These are phyloP conservation scores for Tylopilus sp. DNA, from an alignment of 768 basidiomycete species.

Conservation along the genomic window DNA sequence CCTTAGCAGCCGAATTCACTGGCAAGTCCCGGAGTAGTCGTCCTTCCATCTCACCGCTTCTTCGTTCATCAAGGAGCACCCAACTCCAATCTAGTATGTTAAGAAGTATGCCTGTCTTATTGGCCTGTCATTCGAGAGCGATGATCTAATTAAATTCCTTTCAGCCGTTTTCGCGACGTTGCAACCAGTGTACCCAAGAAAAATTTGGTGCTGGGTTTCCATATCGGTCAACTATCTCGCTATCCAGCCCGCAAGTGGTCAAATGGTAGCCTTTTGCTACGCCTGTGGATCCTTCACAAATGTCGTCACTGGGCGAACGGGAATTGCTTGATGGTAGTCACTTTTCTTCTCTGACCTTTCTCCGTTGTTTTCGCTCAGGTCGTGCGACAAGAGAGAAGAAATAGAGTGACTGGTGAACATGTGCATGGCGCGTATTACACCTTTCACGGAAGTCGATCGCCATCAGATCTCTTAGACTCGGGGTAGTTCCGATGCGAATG, in stretches of 20 bases:
- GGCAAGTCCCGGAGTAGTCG: too few species aligned
- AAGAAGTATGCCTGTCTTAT: conserved; percentile 23
- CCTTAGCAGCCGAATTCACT: too few species aligned
- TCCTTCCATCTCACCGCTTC: conserved; percentile 13
- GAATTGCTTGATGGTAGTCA: conserved; percentile 13
- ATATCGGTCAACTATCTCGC: conserved; percentile 7
- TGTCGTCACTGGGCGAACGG: conserved; percentile 5
- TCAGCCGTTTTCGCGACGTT: conserved; percentile 5
- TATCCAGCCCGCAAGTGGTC: conserved; percentile 19
- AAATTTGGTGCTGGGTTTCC: conserved; percentile 3
- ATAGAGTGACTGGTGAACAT: conserved; percentile 20
- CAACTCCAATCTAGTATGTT: conserved; percentile 19
- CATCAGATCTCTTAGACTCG: conserved; percentile 13
- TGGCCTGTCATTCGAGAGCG: conserved; percentile 5
- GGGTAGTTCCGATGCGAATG: conserved; percentile 11
- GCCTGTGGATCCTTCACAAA: conserved; percentile 6
- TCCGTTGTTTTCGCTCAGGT: conserved; percentile 24
- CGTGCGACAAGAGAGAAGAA: conserved; percentile 28
- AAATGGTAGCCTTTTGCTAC: conserved; percentile 16
- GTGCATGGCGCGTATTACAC: conserved; percentile 8
- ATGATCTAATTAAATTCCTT: conserved; percentile 16
- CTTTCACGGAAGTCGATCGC: conserved; percentile 30
- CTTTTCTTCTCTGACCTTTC: conserved; percentile 15
- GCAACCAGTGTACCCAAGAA: conserved; percentile 3
- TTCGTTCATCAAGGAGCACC: conserved; percentile 21